Percentiles rank a stretch among this genome's conserved stretches.
Conservation (phyloP, 192 early-diverging fungal genomes). For the Chytriomyces confervae region DNA sequence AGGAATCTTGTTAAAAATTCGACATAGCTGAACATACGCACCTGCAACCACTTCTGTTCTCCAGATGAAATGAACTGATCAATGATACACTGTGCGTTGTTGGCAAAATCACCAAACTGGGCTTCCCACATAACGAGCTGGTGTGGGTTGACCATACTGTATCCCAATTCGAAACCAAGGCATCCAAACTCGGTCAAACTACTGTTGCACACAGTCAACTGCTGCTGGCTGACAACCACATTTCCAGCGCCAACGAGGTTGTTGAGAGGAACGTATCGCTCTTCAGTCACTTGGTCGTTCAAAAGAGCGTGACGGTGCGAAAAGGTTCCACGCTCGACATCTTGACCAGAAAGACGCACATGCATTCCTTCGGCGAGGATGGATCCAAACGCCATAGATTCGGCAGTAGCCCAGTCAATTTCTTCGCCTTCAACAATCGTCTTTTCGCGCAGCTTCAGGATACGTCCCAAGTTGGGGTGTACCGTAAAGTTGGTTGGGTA, state of each 20-base stretch:
- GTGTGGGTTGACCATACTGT: constrained; percentile 93
- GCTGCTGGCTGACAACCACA: constrained; percentile 65
- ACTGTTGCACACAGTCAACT: constrained; percentile 93
- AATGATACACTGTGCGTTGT: constrained; percentile 97
- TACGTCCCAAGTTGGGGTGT: constrained; percentile 85
- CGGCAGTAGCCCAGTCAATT: constrained; percentile 97
- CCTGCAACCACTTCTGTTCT: constrained; percentile 97
- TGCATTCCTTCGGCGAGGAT: constrained; percentile 82
- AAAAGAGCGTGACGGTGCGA: constrained; percentile 97
- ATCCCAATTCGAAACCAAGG: constrained; percentile 96
- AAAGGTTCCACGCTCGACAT: constrained; percentile 99
- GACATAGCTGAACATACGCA: neutral
- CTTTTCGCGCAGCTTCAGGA: constrained; percentile 86
- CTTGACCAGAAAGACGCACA: constrained; percentile 87
- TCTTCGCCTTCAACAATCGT: constrained; percentile 74
- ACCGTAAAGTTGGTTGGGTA: constrained; percentile 83
- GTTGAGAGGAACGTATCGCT: constrained; percentile 82
- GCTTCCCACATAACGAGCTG: constrained; percentile 96
- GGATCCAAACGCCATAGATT: constrained; percentile 90
- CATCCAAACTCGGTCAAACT: constrained; percentile 94
- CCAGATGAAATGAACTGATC: constrained; percentile 97
- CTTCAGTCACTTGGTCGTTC: constrained; percentile 92
- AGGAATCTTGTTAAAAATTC: neutral
- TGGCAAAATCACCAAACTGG: constrained; percentile 98
- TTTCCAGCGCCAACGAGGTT: constrained; percentile 76